Conservation (phyloP, 2,329 filamentous ascomycete species). For the Hymenoscyphus fraxineus region DNA sequence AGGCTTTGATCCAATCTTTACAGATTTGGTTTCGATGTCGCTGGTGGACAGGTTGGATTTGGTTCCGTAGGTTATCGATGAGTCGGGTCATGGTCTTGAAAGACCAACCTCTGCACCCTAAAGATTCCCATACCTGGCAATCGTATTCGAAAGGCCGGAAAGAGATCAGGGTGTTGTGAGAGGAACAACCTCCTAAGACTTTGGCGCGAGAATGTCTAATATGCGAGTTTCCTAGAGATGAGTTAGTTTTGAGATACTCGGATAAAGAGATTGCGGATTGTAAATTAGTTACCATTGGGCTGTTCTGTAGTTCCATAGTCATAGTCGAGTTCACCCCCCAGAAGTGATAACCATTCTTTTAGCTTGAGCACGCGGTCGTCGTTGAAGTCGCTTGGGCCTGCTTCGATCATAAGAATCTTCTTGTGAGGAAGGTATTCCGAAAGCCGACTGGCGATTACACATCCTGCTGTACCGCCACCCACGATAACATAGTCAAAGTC, state of each 20-base stretch:
- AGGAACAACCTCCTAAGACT: conserved; percentile 87
- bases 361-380: conserved; percentile 83
- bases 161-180: conserved; percentile 90
- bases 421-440: conserved; percentile 78
- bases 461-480: conserved; percentile 49
- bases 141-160: conserved; percentile 91
- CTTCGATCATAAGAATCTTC: conserved; percentile 79
- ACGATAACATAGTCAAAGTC: conserved; percentile 47
- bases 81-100: conserved; percentile 81
- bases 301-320: conserved; percentile 85
- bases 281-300: conserved; percentile 79
- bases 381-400: conserved; percentile 83
- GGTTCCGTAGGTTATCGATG: conserved; percentile 81
- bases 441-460: conserved; percentile 44
- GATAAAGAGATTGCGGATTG: background rate
- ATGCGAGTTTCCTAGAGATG: conserved; percentile 69
- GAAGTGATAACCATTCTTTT: conserved; percentile 79
- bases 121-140: conserved; percentile 74
- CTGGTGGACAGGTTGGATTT: conserved; percentile 82
- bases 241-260: background rate
- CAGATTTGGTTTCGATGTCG: conserved; percentile 87
- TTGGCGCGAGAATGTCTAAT: conserved; percentile 91
- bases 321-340: conserved; percentile 86
- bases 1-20: conserved; percentile 83
- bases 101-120: conserved; percentile 81